Base-by-base conservation (phyloP, 148 eudicot species). In the Selenicereus undatus region DNA sequence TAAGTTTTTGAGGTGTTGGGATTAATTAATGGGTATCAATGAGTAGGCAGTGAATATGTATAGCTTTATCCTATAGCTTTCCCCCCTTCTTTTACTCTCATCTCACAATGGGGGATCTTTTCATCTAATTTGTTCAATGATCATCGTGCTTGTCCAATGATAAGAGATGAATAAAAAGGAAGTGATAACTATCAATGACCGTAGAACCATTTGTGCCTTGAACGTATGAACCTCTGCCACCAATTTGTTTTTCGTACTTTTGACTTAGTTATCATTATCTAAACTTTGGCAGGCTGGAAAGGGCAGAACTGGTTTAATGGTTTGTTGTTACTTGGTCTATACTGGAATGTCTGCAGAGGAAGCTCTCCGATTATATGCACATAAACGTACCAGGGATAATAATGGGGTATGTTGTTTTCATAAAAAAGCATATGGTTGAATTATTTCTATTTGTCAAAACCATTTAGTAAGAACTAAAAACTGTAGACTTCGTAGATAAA, bases 281-380 rank as follows among this genome's bases (percentile, higher is more conserved):
- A 32, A 36, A 42, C 73, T 62, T 78, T 68, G 77, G 77, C 83
- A 91, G 93, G 93, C 93, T 29, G 93, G 93, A 75, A 91, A 91
- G 84, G 91, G 93, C 56, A 84, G 93, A 79, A 91, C 91, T 1
- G 91, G 91, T 71, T 82, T 91, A 75, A 91, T 91, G 93, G 89
- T 91, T 51, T 88, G 86, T 29, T 81, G 78, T 79, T 89, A 88
- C 83, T 85, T 91, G 36, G 91, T 86, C 54, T 91, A 91, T 72
- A 39, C 74, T 58, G 93, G 90, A 65, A 86, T 89, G 91, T 73
- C 88, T 73, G 86, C 87, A 27, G 89, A 91, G 81, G 86, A 89
- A 76, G 93, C 93, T 80, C 86, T 91, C 77, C 87, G 83, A 29
- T 24, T 89, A n/a, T 91, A 91, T 79, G 93, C 91, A 21, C 82